Conservation (phyloP, 2,329 filamentous ascomycete species). For the Phialophora tarda region DNA sequence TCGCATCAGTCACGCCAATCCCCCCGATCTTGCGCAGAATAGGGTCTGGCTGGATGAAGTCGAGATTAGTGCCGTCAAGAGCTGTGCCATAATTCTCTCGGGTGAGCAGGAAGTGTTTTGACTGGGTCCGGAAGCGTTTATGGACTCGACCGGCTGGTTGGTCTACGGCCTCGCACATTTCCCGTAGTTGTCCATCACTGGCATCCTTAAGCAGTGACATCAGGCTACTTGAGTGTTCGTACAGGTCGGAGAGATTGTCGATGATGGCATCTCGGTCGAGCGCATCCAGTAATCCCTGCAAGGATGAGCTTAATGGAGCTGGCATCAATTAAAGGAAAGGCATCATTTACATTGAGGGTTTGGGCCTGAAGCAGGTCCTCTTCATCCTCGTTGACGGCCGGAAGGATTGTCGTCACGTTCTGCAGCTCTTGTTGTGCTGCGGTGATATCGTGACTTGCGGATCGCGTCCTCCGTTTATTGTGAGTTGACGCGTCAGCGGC, state of each 20-base stretch:
- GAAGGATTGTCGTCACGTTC: conserved; percentile 17
- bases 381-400: conserved; percentile 24
- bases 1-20: conserved; percentile 33
- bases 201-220: conserved; percentile 22
- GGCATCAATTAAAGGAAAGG: conserved; percentile 5
- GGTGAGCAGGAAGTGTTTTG: conserved; percentile 40
- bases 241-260: conserved; percentile 28
- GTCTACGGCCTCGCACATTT: conserved; percentile 8
- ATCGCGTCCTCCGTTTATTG: conserved; percentile 20
- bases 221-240: conserved; percentile 26
- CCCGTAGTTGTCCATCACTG: conserved; percentile 7
- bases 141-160: conserved; percentile 15
- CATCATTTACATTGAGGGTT: not conserved
- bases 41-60: conserved; percentile 47
- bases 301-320: conserved; percentile 8
- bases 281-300: conserved; percentile 20
- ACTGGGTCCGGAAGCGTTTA: conserved; percentile 41
- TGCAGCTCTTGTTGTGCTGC: conserved; percentile 22
- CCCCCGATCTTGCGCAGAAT: conserved; percentile 44
- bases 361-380: conserved; percentile 5
- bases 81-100: conserved; percentile 40
- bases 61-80: conserved; percentile 20
- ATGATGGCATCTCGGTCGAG: conserved; percentile 34
- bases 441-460: conserved; percentile 22
- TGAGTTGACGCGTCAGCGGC: conserved; percentile 21